A percentile compares a stretch with the other conserved stretches of the same genome.
phyloP scores from a whole-genome alignment of 208 protist genomes.

The Angomonas ambiguus region DNA sequence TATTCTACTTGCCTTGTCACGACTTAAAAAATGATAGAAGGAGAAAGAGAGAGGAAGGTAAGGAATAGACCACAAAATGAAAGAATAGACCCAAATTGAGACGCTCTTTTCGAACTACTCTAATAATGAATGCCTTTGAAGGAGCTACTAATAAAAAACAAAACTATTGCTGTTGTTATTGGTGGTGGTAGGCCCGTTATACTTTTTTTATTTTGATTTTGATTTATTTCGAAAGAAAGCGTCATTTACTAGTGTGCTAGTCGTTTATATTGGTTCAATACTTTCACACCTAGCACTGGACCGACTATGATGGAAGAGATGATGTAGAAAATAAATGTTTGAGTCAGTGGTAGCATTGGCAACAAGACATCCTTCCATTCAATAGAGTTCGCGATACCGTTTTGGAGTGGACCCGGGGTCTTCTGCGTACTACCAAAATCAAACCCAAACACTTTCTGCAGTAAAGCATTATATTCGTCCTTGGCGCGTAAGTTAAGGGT shows the following conservation, averaged over 20 bases:
- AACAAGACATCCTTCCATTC: conserved; percentile 4
- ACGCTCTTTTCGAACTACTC: background rate
- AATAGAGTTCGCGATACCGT: conserved; percentile 13
- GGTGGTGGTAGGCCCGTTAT: too few relatives aligned
- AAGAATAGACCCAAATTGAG: conserved; percentile 8
- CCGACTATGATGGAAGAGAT: conserved; percentile 17
- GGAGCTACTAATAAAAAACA: too few relatives aligned
- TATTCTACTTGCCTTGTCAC: too few relatives aligned
- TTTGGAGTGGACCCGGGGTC: conserved; percentile 9
- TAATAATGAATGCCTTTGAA: too few relatives aligned
- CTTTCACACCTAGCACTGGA: conserved; percentile 14
- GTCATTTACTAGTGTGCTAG: background rate
- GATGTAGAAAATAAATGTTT: conserved; percentile 20
- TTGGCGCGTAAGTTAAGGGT: conserved; percentile 20
- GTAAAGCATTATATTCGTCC: conserved; percentile 16
- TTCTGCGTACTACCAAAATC: background rate
- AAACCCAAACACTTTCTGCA: conserved; percentile 3
- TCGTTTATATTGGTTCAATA: background rate
- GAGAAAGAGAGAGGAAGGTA: background rate
- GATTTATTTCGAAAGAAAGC: too few relatives aligned
- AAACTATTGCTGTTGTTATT: too few relatives aligned
- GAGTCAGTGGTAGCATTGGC: conserved; percentile 14
- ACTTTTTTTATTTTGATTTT: too few relatives aligned
- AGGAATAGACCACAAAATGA: conserved; percentile 5
- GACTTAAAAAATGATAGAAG: conserved; percentile 4